Conservation (phyloP, 2,329 filamentous ascomycete genomes). For the Talaromyces piceae region DNA sequence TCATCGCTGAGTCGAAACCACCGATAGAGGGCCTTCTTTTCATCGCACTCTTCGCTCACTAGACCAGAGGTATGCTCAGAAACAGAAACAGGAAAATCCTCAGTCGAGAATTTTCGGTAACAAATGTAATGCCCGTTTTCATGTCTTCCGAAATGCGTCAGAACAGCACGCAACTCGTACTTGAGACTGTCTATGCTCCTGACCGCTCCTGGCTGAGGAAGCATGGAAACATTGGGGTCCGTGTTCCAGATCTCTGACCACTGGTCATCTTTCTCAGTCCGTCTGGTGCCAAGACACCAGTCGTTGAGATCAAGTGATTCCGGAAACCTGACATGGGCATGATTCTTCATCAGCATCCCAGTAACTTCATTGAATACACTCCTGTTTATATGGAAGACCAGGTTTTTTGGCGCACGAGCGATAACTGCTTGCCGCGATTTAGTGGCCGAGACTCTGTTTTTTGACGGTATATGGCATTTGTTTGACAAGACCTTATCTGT, state of each 20-base stretch:
- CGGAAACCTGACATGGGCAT: conserved; percentile 70
- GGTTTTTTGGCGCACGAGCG: conserved; percentile 68
- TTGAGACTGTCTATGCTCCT: conserved; percentile 34
- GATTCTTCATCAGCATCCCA: conserved; percentile 74
- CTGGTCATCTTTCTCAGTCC: conserved; percentile 22
- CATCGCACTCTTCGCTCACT: conserved; percentile 25
- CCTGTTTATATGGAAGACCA: conserved; percentile 83
- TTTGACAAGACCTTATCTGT: conserved; percentile 58
- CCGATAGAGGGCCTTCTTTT: conserved; percentile 40
- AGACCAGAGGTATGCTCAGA: conserved; percentile 16
- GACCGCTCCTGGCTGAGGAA: conserved; percentile 53
- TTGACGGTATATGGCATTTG: conserved; percentile 59
- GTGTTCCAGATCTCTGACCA: conserved; percentile 61
- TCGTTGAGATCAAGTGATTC: conserved; percentile 64
- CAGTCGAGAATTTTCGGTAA: conserved; percentile 62
- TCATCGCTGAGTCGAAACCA: conserved; percentile 96
- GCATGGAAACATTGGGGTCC: conserved; percentile 65
- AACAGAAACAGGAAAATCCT: conserved; percentile 26
- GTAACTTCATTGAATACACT: conserved; percentile 84
- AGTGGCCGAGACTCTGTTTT: conserved; percentile 64
- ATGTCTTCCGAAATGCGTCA: conserved; percentile 84
- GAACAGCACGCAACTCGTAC: conserved; percentile 74
- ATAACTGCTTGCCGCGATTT: conserved; percentile 89
- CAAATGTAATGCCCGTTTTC: conserved; percentile 96
- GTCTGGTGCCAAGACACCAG: conserved; percentile 69